These are phyloP conservation scores for Tricholoma bakamatsutake DNA, from an alignment of 768 basidiomycete species.

Conservation along the genomic window DNA sequence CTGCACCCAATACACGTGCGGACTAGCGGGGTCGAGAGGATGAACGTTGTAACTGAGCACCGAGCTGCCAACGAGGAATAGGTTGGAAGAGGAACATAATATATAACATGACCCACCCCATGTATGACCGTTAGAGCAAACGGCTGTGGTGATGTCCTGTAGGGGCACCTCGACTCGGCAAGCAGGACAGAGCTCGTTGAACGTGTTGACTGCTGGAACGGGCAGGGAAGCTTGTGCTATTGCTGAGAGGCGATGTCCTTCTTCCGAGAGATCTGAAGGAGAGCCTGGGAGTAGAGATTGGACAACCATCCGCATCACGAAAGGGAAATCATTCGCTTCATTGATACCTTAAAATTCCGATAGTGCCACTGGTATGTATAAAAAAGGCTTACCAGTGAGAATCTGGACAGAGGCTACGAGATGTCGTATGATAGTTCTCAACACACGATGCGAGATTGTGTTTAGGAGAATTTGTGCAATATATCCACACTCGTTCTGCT, in stretches of 20 bases:
- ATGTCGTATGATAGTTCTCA: conserved; percentile 54
- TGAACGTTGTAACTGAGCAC: conserved; percentile 76
- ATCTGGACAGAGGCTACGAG: conserved; percentile 37
- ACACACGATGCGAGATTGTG: conserved; percentile 45
- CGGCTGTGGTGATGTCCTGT: conserved; percentile 51
- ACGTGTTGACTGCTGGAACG: conserved; percentile 29
- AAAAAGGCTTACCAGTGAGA: conserved; percentile 37
- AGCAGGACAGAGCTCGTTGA: conserved; percentile 70
- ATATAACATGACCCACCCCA: conserved; percentile 53
- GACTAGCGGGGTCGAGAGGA: conserved; percentile 71
- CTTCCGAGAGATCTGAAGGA: conserved; percentile 31
- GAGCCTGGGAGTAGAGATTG: conserved; percentile 53
- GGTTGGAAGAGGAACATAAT: conserved; percentile 4
- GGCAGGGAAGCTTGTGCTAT: conserved; percentile 22
- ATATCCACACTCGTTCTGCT: conserved; percentile 41
- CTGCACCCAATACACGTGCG: conserved; percentile 79
- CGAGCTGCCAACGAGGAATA: conserved; percentile 41
- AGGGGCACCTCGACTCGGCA: conserved; percentile 59
- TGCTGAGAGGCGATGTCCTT: conserved; percentile 27
- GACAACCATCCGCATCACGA: conserved; percentile 53
- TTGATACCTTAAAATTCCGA: not conserved
- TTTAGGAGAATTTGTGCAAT: conserved; percentile 47
- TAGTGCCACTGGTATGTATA: conserved; percentile 7
- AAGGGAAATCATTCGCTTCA: conserved; percentile 58
- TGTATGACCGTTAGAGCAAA: conserved; percentile 65